Percentiles rank a stretch among this genome's conserved stretches.
phyloP scores from a whole-genome alignment of 2,329 filamentous ascomycete genomes.

The Alternaria tenuissima region DNA sequence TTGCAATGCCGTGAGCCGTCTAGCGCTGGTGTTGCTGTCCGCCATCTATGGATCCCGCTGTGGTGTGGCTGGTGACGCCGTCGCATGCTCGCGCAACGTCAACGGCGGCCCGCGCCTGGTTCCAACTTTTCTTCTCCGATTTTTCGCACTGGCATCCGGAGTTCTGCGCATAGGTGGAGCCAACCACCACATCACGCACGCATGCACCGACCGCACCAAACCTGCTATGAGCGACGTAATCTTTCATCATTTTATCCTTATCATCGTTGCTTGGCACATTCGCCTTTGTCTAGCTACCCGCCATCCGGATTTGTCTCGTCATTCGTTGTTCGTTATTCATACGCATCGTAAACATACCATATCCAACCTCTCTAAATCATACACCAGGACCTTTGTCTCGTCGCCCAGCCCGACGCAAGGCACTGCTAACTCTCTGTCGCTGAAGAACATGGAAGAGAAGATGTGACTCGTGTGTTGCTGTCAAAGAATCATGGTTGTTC shows the following conservation, averaged over 20 bases:
- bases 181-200: slow-evolving; percentile 4
- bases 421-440: neutral
- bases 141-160: neutral
- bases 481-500: neutral
- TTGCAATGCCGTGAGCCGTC: neutral
- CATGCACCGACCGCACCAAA: neutral
- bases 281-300: neutral
- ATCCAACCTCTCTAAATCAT: slow-evolving; percentile 13
- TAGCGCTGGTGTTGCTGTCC: neutral
- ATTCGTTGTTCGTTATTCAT: neutral
- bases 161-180: slow-evolving; percentile 1
- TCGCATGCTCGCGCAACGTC: neutral
- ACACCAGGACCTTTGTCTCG: neutral
- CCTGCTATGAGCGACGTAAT: neutral
- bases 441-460: slow-evolving; percentile 8
- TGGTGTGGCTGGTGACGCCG: slow-evolving; percentile 8
- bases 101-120: neutral
- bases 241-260: neutral
- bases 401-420: slow-evolving; percentile 1
- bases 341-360: slow-evolving; percentile 1
- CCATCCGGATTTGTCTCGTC: neutral
- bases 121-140: neutral
- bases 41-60: too few relatives aligned
- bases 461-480: slow-evolving; percentile 6
- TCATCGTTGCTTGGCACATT: neutral